Evolutionary conservation across 345 rosid species (phyloP), one percentile per base, ranked within the genome.

Genomic region (Hypericum perforatum): DNA sequence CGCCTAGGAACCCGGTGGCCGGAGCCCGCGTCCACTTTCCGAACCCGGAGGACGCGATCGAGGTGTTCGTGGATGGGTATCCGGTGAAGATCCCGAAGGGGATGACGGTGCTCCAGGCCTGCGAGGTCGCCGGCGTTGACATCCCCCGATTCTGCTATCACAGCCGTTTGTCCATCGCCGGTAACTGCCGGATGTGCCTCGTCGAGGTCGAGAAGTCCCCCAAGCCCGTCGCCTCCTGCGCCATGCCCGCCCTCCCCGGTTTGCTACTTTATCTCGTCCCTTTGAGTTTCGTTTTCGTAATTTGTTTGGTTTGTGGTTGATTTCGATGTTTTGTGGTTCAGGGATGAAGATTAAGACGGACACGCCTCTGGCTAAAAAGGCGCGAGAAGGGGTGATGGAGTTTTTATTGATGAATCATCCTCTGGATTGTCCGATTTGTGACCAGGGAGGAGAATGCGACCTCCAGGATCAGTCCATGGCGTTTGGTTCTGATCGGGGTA

Each of bases 401-500:
- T 92, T 89, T 46, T 61, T 92, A 79, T 71, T 92, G 67, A 92
- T 92, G 97, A 92, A 92, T 57, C 98, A 85, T 72, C 98, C 98
- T 9, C 48, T 92, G 54, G 98, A 92, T 73, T 92, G 98, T 42
- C 98, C 98, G 49, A 92, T 88, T 10, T 92, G 98, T 68, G 98
- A 88, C 63, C 98, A 88, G 64, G 98, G 98, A 61, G 98, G 97
- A 59, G 98, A 92, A 52, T 88, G 98, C 67, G 98, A 92, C 77
- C 95, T 92, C 55, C 98, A 92, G 63, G 98, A 92, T 72, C 99
- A 94, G 70, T 89, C 95, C 46, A 94, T 94, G 99, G 99, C 99
- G 52, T 94, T 94, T 67, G 99, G 99, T 43, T 84, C 99, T 49
- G 97, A 94, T 53, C 90, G 97, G 46, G 97, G 97, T 50, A 81